phyloP scores from a whole-genome alignment of 2,329 filamentous ascomycete species.

The Aspergillus fructus region DNA sequence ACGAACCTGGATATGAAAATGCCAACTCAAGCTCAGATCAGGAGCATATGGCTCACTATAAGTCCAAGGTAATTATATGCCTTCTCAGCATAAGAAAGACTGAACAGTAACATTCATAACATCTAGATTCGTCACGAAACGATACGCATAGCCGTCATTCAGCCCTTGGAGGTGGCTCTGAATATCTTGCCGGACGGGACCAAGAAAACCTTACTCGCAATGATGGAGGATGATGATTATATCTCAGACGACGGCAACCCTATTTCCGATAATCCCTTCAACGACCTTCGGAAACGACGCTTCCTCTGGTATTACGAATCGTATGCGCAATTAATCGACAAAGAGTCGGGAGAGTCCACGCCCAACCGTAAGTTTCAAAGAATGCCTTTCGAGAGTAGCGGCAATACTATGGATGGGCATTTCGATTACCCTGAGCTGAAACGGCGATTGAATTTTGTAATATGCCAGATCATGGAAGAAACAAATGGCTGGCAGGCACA shows the following conservation, averaged over 20 bases:
- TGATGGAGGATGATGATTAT: conserved; percentile 32
- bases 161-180: conserved; percentile 78
- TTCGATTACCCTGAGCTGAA: conserved; percentile 79
- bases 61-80: conserved; percentile 64
- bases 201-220: conserved; percentile 29
- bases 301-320: conserved; percentile 96
- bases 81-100: conserved; percentile 11
- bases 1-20: conserved; percentile 90
- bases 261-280: conserved; percentile 73
- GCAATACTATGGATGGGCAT: conserved; percentile 80
- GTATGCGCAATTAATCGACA: conserved; percentile 70
- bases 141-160: conserved; percentile 79
- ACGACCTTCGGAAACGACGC: conserved; percentile 82
- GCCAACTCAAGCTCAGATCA: conserved; percentile 68
- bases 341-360: conserved; percentile 44
- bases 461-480: conserved; percentile 70
- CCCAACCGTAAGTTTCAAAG: conserved; percentile 66
- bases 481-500: conserved; percentile 68
- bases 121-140: conserved; percentile 86
- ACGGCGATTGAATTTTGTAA: conserved; percentile 66
- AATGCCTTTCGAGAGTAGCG: conserved; percentile 81
- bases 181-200: conserved; percentile 59
- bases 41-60: conserved; percentile 71
- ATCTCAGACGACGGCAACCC: conserved; percentile 51
- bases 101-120: neutral